Percentiles rank a stretch among this genome's conserved stretches.
Evolutionary conservation across 2,329 filamentous ascomycete genomes (phyloP).

Genomic region (Neofusicoccum sp.): DNA sequence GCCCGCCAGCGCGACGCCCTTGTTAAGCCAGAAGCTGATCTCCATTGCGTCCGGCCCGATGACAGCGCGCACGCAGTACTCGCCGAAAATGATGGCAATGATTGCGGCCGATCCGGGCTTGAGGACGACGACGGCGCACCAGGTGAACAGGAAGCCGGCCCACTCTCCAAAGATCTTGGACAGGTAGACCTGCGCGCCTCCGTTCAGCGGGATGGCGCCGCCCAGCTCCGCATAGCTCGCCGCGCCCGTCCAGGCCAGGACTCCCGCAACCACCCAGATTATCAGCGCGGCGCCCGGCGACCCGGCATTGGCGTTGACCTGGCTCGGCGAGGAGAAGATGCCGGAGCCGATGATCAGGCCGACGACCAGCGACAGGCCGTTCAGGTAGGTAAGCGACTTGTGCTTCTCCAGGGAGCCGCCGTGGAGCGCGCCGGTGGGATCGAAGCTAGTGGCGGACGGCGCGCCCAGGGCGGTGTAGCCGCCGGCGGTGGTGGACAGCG

Average conservation of each 20-base stretch:
- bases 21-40: conserved; percentile 86
- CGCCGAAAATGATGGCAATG: conserved; percentile 95
- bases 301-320: conserved; percentile 88
- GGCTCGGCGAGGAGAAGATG: conserved; percentile 92
- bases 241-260: conserved; percentile 94
- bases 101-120: conserved; percentile 95
- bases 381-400: conserved; percentile 93
- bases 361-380: conserved; percentile 87
- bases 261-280: conserved; percentile 89
- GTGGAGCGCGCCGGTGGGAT: conserved; percentile 61
- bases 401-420: conserved; percentile 88
- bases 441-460: conserved; percentile 61
- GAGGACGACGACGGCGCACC: conserved; percentile 90
- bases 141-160: conserved; percentile 91
- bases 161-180: conserved; percentile 96
- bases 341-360: conserved; percentile 95
- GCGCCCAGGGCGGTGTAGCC: conserved; percentile 84
- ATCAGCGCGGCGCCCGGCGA: conserved; percentile 87
- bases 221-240: conserved; percentile 95
- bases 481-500: conserved; percentile 78
- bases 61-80: conserved; percentile 88
- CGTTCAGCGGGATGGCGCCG: conserved; percentile 93
- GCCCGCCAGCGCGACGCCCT: conserved; percentile 78
- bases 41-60: conserved; percentile 84
- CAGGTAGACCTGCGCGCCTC: conserved; percentile 90